phyloP scores from a whole-genome alignment of 495 filamentous ascomycete genomes.

The Parathielavia hyrcaniae region DNA sequence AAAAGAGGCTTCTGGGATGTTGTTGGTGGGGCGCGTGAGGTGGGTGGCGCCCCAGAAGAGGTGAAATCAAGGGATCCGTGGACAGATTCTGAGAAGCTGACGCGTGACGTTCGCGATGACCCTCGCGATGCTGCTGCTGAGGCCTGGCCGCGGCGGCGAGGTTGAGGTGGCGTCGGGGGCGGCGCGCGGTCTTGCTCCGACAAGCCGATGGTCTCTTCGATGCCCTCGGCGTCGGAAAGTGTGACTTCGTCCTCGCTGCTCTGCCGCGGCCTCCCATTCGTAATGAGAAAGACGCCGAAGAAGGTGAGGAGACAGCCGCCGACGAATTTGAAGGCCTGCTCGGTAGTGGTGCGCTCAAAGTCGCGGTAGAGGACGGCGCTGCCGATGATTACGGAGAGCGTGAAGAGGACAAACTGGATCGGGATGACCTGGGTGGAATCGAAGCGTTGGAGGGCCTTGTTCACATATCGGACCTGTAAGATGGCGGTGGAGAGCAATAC shows the following conservation, averaged over 20 bases:
- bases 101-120: conserved; percentile 39
- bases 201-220: conserved; percentile 47
- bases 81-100: conserved; percentile 30
- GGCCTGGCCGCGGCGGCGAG: not conserved
- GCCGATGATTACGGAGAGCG: conserved; percentile 87
- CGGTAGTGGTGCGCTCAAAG: conserved; percentile 69
- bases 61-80: conserved; percentile 5
- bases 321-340: conserved; percentile 72
- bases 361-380: conserved; percentile 90
- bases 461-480: conserved; percentile 93
- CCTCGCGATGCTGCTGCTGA: conserved; percentile 25
- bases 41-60: conserved; percentile 21
- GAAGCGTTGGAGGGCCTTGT: conserved; percentile 89
- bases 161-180: conserved; percentile 12
- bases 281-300: conserved; percentile 89
- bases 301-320: conserved; percentile 89
- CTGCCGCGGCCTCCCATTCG: conserved; percentile 52
- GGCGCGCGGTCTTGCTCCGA: conserved; percentile 32
- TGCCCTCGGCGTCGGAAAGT: conserved; percentile 47
- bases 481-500: conserved; percentile 77
- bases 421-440: conserved; percentile 97
- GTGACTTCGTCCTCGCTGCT: conserved; percentile 49
- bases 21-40: conserved; percentile 10
- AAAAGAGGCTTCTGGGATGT: conserved; percentile 13
- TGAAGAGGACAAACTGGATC: conserved; percentile 94